A percentile compares a stretch with the other conserved stretches of the same genome.
phyloP scores from a whole-genome alignment of 805 yeast genomes.

The Teunomyces pallodes region DNA sequence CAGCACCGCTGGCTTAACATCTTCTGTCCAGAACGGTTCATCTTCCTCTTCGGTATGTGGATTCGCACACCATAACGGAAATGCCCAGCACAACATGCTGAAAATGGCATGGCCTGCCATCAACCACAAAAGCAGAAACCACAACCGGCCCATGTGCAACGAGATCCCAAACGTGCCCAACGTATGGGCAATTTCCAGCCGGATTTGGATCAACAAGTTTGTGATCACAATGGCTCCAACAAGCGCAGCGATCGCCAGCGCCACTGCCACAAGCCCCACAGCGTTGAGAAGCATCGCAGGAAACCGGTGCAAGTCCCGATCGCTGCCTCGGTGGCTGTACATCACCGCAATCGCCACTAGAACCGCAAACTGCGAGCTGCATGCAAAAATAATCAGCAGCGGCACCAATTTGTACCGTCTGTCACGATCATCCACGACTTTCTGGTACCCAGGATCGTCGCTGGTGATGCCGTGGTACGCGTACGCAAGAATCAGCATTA shows the following conservation, averaged over 20 bases:
- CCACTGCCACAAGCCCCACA: constrained; percentile 34
- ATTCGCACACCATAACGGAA: constrained; percentile 52
- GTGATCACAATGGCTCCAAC: constrained; percentile 32
- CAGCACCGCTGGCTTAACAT: constrained; percentile 4
- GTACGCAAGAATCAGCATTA: constrained; percentile 46
- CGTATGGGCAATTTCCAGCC: constrained; percentile 23
- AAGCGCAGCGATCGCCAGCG: constrained; percentile 27
- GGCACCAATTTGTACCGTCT: constrained; percentile 19
- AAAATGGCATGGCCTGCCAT: constrained; percentile 14
- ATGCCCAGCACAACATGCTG: constrained; percentile 32
- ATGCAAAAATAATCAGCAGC: constrained; percentile 26
- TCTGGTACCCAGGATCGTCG: constrained; percentile 10
- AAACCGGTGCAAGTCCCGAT: constrained; percentile 27
- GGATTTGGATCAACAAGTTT: constrained; percentile 20
- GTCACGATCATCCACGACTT: constrained; percentile 13
- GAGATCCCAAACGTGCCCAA: constrained; percentile 48
- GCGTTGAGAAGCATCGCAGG: constrained; percentile 35
- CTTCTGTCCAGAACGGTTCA: constrained; percentile 3
- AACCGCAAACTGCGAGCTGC: constrained; percentile 28
- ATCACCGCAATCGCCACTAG: constrained; percentile 29
- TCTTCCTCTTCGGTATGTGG: constrained; percentile 33
- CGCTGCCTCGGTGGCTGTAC: constrained; percentile 36
- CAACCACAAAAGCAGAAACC: constrained; percentile 43
- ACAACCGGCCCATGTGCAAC: constrained; percentile 39
- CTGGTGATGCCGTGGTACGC: constrained; percentile 32